These are phyloP conservation scores for Phytophthora sp. DNA, from an alignment of 352 stramenopile species.

Conservation along the genomic window DNA sequence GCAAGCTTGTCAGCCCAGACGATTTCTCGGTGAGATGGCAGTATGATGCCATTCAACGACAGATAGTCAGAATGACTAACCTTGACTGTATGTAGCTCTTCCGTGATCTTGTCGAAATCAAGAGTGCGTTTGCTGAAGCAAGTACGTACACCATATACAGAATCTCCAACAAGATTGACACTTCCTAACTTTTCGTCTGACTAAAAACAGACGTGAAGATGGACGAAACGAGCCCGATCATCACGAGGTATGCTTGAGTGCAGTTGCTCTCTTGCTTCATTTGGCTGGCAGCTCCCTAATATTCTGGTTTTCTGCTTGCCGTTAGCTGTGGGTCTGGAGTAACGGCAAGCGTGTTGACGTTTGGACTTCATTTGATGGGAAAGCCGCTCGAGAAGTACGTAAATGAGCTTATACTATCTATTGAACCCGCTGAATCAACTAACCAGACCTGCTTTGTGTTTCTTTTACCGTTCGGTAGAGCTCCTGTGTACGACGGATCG, in stretches of 20 bases:
- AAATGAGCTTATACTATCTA: neutral
- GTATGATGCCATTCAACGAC: neutral
- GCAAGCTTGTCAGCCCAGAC: conserved; percentile 80
- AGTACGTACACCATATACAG: conserved; percentile 31
- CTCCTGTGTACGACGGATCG: conserved; percentile 89
- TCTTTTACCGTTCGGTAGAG: conserved; percentile 32
- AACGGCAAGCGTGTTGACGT: conserved; percentile 66
- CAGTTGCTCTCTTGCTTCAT: neutral
- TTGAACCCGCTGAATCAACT: neutral
- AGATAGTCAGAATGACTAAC: conserved; percentile 17
- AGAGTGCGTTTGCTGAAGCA: conserved; percentile 76
- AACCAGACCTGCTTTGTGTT: conserved; percentile 1
- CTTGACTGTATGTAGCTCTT: conserved; percentile 47
- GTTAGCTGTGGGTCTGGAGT: conserved; percentile 83
- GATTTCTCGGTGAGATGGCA: conserved; percentile 74
- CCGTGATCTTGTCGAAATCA: conserved; percentile 78
- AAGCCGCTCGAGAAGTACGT: conserved; percentile 76
- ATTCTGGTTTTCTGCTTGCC: conserved; percentile 9
- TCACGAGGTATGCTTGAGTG: conserved; percentile 59
- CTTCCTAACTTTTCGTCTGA: conserved; percentile 4
- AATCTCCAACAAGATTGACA: neutral
- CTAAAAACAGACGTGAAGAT: conserved; percentile 53
- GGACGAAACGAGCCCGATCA: conserved; percentile 62
- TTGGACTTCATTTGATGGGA: conserved; percentile 66
- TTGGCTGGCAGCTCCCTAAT: neutral